Base-by-base conservation (phyloP, 2,329 filamentous ascomycete species). In the Stachybotrys chartarum region DNA sequence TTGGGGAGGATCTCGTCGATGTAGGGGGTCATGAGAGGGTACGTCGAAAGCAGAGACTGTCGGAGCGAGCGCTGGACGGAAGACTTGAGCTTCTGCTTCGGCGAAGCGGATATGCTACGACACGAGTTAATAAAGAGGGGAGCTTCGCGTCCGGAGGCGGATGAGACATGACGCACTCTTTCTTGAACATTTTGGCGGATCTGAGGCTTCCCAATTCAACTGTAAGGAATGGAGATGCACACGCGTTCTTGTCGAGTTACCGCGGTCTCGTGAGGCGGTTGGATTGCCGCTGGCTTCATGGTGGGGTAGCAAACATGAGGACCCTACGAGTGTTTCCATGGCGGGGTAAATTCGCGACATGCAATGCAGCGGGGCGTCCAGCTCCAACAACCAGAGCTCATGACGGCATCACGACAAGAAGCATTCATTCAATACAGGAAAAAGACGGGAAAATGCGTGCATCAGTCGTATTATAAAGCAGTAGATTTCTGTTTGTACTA, bases 1-100 rank as follows among this genome's bases (percentile, higher is more conserved):
- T 97, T 97, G 52, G 94, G 94, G 62, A 99, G 80, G 65, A 97
- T 85, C 71, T 95, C 90, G 72, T 99, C 94, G 73, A 97, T 95
- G 75, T 91, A 83, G 1, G 90, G 89, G 62, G 85, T 84, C 53
- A 97, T 87, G 53, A 90, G 83, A 3, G 94, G 94, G 75, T 95
- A 97, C 54, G 88, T 88, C 57, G 90, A 81, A 60, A 94, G 78
- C 62, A 97, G 83, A 67, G 90, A 90, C 66, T 86, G 81, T 64
- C 94, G 90, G 65, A 99, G 86, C 60, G 79, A 83, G 67, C 94
- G 90, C 78, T 97, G 92, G 55, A 91, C 90, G 30, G 91, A 96
- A 61, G 93, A 97, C 77, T 97, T 99, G 74, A 97, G 90, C 80
- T 97, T 97, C 64, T 91, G 91, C 77, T 94, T 96, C 55, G 90